Conservation (phyloP, 306 rosid species). For the Prunus persica region Prunus_persica_NCBIv2 NC_034016.1:15932001-15932500, state of each 20-base stretch:
- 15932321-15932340: conserved; percentile 44
- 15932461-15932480: conserved; percentile 50
- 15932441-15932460: conserved; percentile 28
- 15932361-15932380: conserved; percentile 23
- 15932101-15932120: background rate
- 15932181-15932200: too few relatives aligned
- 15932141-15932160: background rate
- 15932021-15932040: background rate
- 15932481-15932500: conserved; percentile 41
- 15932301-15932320: conserved; percentile 56
- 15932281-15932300: conserved; percentile 25
- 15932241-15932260: too few relatives aligned
- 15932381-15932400: conserved; percentile 59
- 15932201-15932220: too few relatives aligned
- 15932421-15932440: conserved; percentile 21
- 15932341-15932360: conserved; percentile 64
- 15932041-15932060: background rate
- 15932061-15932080: background rate
- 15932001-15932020: background rate
- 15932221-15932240: too few relatives aligned
- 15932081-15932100: background rate
- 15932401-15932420: conserved; percentile 59
- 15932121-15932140: background rate
- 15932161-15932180: background rate
- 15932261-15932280: background rate